These are phyloP conservation scores for Sideroxylon spinosum DNA, from an alignment of 179 eudicot genomes.

Conservation along the genomic window DNA sequence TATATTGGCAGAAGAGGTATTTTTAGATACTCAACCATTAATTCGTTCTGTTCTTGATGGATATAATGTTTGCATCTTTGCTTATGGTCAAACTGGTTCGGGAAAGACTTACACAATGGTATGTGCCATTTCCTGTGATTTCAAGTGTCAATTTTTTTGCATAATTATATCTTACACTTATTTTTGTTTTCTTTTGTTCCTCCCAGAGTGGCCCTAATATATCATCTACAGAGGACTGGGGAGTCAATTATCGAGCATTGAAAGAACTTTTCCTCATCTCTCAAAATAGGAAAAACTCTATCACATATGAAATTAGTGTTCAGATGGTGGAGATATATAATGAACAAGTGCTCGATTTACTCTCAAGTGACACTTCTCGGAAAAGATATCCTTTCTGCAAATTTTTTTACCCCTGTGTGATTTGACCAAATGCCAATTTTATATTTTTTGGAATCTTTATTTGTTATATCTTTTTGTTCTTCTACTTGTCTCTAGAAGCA, in stretches of 20 bases:
- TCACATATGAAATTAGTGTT: conserved; percentile 72
- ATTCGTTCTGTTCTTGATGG: conserved; percentile 96
- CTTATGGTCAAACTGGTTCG: conserved; percentile 97
- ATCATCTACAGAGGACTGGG: conserved; percentile 77
- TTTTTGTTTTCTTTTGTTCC: not conserved
- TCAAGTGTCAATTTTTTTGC: conserved; percentile 2
- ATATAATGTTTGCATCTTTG: conserved; percentile 88
- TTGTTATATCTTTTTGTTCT: not conserved
- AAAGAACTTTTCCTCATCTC: conserved; percentile 86
- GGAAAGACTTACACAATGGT: conserved; percentile 98
- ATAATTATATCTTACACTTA: not conserved
- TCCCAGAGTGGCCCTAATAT: conserved; percentile 76
- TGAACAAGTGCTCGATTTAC: conserved; percentile 95
- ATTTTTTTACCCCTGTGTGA: not conserved
- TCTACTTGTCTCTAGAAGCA: not conserved
- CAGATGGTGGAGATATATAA: conserved; percentile 97
- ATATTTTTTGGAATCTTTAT: not conserved
- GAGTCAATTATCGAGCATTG: conserved; percentile 87
- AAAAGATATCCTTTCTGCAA: conserved; percentile 75
- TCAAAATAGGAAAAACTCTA: conserved; percentile 68
- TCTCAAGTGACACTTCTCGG: conserved; percentile 55
- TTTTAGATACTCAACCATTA: conserved; percentile 77
- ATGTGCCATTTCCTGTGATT: not conserved
- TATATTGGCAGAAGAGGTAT: conserved; percentile 75
- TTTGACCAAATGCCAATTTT: not conserved